These are phyloP conservation scores for Apostasia ramifera DNA, from an alignment of 106 monocot genomes.

Conservation along the genomic window DNA sequence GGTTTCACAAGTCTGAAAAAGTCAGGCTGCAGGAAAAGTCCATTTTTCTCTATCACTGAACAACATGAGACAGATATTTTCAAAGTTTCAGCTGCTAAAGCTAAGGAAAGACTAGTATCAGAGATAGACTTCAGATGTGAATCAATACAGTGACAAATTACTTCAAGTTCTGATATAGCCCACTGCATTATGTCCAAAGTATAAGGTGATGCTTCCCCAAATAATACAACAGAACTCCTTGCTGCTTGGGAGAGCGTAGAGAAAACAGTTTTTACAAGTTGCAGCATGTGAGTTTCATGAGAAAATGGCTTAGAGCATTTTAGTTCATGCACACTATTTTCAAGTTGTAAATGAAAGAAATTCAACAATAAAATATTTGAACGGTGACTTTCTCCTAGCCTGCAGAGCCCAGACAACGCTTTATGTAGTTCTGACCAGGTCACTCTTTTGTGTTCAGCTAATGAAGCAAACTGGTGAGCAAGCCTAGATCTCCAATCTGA, in stretches of 20 bases:
- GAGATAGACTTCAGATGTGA: constrained; percentile 19
- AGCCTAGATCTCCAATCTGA: constrained; percentile 20
- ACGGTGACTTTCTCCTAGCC: constrained; percentile 28
- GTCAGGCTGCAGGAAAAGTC: constrained; percentile 17
- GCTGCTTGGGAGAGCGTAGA: constrained; percentile 33
- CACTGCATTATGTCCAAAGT: constrained; percentile 24
- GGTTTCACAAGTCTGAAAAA: constrained; percentile 32
- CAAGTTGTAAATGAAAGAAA: constrained; percentile 21
- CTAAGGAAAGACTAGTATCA: constrained; percentile 22
- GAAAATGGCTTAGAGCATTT: background rate
- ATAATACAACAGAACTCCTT: constrained; percentile 18
- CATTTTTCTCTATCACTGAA: constrained; percentile 22
- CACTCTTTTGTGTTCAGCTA: constrained; percentile 34
- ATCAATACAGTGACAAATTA: constrained; percentile 19
- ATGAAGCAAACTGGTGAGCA: constrained; percentile 18
- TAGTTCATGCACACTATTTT: constrained; percentile 13
- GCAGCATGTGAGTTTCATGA: constrained; percentile 20
- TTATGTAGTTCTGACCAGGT: constrained; percentile 25
- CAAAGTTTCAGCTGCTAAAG: constrained; percentile 25
- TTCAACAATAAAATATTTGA: constrained; percentile 27
- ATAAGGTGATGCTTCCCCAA: constrained; percentile 30
- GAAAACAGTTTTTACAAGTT: constrained; percentile 26
- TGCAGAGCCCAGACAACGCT: constrained; percentile 27
- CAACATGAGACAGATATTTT: constrained; percentile 21
- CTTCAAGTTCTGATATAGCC: constrained; percentile 37